A percentile compares a stretch with the other conserved stretches of the same genome.
phyloP scores from a whole-genome alignment of 257 asterid genomes.

The Nicotiana knightiana region DNA sequence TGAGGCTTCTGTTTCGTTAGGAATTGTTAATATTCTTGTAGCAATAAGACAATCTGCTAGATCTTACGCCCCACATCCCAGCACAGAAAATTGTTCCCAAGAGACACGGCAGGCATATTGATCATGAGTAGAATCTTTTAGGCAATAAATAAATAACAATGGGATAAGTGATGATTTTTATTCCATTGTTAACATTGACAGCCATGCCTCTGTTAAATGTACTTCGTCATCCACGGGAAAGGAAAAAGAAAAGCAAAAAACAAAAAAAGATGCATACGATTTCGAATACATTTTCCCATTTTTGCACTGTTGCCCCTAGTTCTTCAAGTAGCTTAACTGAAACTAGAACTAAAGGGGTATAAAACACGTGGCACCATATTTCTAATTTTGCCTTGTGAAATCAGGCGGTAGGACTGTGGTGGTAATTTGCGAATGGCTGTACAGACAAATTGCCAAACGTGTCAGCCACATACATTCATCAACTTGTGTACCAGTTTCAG shows the following conservation, averaged over 20 bases:
- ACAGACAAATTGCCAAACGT: background rate
- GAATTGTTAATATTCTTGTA: background rate
- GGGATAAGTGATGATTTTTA: too few relatives aligned
- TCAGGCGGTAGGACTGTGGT: background rate
- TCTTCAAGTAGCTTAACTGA: background rate
- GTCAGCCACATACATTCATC: background rate
- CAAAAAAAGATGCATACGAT: too few relatives aligned
- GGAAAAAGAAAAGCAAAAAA: too few relatives aligned
- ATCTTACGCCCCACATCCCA: too few relatives aligned
- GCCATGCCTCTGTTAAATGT: too few relatives aligned
- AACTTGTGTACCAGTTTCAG: background rate
- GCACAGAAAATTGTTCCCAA: too few relatives aligned
- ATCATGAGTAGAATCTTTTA: too few relatives aligned
- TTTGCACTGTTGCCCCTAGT: background rate
- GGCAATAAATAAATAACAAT: too few relatives aligned
- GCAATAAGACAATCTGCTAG: background rate
- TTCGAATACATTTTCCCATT: background rate
- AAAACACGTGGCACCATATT: background rate
- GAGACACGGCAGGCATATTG: too few relatives aligned
- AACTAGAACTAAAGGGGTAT: background rate
- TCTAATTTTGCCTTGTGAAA: background rate
- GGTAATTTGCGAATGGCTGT: background rate
- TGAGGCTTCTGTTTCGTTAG: background rate
- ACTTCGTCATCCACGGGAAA: too few relatives aligned
- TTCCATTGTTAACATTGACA: too few relatives aligned